Conservation (phyloP, 2,329 filamentous ascomycete genomes). For the Calonectria crousiana region DNA sequence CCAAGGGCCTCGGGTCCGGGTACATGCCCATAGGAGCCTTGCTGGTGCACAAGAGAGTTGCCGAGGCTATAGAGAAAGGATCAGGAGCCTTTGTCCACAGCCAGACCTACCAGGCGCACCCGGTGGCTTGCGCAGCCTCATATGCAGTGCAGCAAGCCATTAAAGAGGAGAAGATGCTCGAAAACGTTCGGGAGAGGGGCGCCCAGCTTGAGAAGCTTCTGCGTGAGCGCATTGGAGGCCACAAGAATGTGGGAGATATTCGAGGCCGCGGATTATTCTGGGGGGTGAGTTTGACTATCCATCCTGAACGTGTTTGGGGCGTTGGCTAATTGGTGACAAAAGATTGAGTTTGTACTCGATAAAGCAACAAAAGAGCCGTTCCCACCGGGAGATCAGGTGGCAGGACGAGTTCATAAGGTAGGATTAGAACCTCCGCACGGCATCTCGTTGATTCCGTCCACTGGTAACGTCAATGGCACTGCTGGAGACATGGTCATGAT, state of each 20-base stretch:
- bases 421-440: constrained; percentile 56
- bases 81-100: constrained; percentile 63
- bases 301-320: background rate
- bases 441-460: constrained; percentile 59
- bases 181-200: constrained; percentile 25
- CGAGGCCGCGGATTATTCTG: constrained; percentile 37
- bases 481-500: constrained; percentile 41
- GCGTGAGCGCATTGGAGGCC: constrained; percentile 11
- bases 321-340: background rate
- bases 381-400: constrained; percentile 46
- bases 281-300: constrained; percentile 32
- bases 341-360: constrained; percentile 46
- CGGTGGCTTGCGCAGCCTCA: constrained; percentile 54
- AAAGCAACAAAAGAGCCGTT: constrained; percentile 45
- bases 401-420: constrained; percentile 45
- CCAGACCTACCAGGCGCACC: constrained; percentile 64
- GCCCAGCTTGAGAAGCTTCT: background rate
- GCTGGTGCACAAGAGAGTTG: constrained; percentile 22
- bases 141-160: constrained; percentile 50
- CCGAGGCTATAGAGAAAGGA: constrained; percentile 23
- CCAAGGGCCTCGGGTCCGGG: constrained; percentile 69
- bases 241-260: constrained; percentile 36
- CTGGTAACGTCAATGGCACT: constrained; percentile 38
- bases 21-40: constrained; percentile 35
- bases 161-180: constrained; percentile 29